Conservation (phyloP, 1,139 yeast species). For the Geotrichum klebahnii region DNA sequence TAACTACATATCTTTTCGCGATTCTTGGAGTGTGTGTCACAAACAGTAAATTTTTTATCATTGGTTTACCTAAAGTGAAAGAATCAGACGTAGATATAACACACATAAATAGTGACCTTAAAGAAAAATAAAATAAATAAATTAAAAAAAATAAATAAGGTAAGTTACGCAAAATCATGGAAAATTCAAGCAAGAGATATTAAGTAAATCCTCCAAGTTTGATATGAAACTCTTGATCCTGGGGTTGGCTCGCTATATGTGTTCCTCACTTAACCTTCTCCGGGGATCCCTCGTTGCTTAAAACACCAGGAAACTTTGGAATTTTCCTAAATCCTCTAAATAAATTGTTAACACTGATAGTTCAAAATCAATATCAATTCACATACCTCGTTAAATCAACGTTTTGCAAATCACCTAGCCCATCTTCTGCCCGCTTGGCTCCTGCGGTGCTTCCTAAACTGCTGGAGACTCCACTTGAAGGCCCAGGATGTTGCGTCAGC, state of each 20-base stretch:
- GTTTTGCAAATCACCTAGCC: conserved; percentile 45
- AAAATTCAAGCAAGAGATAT: neutral
- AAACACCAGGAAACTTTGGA: conserved; percentile 12
- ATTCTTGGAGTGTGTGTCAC: no score
- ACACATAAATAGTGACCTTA: neutral
- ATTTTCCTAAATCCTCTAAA: conserved; percentile 19
- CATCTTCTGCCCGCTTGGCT: conserved; percentile 30
- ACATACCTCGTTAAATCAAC: conserved; percentile 42
- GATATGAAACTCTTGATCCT: neutral
- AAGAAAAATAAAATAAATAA: neutral
- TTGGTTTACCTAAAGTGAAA: no score
- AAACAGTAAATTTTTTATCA: no score
- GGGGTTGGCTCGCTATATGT: neutral
- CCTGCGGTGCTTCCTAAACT: conserved; percentile 5
- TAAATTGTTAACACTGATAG: neutral
- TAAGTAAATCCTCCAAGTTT: neutral
- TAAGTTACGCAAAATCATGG: neutral
- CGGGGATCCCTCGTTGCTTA: conserved; percentile 24
- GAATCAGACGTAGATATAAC: no score
- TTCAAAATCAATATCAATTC: conserved; percentile 25
- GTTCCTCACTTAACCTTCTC: conserved; percentile 23
- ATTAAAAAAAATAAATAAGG: neutral
- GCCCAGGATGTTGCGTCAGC: no score
- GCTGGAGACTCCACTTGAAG: neutral
- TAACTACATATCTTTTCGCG: no score